Evolutionary conservation across 192 early-diverging fungal species (phyloP).

Genomic region (Thamnidium elegans): DNA sequence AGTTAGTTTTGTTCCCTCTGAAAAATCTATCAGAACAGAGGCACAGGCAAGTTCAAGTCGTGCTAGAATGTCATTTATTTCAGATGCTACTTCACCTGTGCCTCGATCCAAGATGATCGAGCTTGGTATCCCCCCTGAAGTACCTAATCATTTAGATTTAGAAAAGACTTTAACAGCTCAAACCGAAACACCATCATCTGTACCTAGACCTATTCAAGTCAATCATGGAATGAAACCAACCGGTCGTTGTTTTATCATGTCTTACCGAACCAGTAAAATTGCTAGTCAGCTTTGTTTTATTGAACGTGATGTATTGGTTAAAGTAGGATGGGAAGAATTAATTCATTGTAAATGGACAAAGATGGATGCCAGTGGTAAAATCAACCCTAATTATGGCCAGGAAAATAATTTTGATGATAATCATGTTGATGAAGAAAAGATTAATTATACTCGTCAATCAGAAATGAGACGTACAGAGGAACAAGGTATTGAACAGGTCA

Average conservation of each 20-base stretch:
- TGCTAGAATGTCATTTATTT: conserved; percentile 1
- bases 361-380: conserved; percentile 29
- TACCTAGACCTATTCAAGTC: not conserved
- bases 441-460: conserved; percentile 18
- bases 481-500: conserved; percentile 34
- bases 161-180: not conserved
- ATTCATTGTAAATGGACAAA: conserved; percentile 54
- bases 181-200: not conserved
- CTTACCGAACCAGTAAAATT: conserved; percentile 44
- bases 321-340: conserved; percentile 57
- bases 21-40: conserved; percentile 9
- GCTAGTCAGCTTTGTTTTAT: conserved; percentile 60
- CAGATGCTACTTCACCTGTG: not conserved
- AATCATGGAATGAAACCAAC: not conserved
- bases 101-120: conserved; percentile 7
- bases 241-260: conserved; percentile 33
- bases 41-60: conserved; percentile 9
- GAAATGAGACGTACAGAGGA: conserved; percentile 11
- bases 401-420: conserved; percentile 10
- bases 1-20: conserved; percentile 11
- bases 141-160: not conserved
- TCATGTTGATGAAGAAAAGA: not conserved
- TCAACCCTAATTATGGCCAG: not conserved
- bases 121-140: not conserved
- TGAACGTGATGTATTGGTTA: conserved; percentile 46